phyloP scores from a whole-genome alignment of 176 grass and related monocot species.

The Paspalum notatum region DNA sequence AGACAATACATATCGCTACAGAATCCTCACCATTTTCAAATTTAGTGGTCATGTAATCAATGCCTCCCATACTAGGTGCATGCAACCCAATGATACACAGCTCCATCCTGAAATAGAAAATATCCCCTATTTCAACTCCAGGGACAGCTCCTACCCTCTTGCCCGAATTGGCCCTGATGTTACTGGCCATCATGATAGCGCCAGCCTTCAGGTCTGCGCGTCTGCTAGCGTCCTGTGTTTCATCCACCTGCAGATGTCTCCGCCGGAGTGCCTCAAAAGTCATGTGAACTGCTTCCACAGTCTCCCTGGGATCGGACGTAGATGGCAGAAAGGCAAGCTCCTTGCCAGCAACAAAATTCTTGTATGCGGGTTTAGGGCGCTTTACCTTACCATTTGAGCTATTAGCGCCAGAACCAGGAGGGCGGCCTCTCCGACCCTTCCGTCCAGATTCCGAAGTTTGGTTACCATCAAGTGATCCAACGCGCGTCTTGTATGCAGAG shows the following conservation, averaged over 20 bases:
- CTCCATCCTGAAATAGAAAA: conserved; percentile 92
- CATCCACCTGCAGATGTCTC: conserved; percentile 66
- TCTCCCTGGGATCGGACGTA: conserved; percentile 50
- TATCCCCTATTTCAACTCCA: conserved; percentile 84
- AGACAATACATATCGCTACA: conserved; percentile 68
- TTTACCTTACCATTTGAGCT: conserved; percentile 58
- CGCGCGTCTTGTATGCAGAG: conserved; percentile 68
- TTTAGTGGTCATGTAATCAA: conserved; percentile 70
- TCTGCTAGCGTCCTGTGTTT: conserved; percentile 45
- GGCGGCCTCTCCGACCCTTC: conserved; percentile 48
- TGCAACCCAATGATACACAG: conserved; percentile 74
- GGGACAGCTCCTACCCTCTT: conserved; percentile 62
- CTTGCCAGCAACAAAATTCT: conserved; percentile 53
- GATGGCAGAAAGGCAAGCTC: conserved; percentile 59
- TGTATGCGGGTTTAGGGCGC: conserved; percentile 50
- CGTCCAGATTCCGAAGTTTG: conserved; percentile 9
- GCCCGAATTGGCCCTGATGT: conserved; percentile 64
- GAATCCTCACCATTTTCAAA: conserved; percentile 53
- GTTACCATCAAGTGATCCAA: conserved; percentile 32
- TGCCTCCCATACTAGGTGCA: conserved; percentile 62
- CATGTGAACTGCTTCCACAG: conserved; percentile 58
- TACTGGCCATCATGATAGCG: conserved; percentile 70
- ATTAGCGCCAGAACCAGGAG: conserved; percentile 28
- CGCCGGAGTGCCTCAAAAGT: conserved; percentile 70
- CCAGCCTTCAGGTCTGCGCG: conserved; percentile 67